Evolutionary conservation across 768 basidiomycete genomes (phyloP).

Genomic region (Leccinum aurantiacum): DNA sequence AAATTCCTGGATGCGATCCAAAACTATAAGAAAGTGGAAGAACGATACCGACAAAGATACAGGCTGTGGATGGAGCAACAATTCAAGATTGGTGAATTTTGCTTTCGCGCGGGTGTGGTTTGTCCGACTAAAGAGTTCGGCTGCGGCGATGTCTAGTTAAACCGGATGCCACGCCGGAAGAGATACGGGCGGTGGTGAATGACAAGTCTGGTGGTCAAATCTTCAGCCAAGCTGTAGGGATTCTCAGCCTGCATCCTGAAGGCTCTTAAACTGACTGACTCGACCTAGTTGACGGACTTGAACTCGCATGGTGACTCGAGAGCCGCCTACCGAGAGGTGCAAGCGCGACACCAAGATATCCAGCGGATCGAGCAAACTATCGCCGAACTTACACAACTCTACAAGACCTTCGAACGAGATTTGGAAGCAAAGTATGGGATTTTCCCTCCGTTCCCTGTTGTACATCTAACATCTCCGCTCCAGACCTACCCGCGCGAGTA

Average conservation of each 20-base stretch:
- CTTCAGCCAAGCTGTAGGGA: slow-evolving; percentile 79
- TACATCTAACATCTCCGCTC: background rate
- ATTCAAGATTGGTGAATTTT: slow-evolving; percentile 71
- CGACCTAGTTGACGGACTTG: slow-evolving; percentile 73
- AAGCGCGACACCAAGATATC: slow-evolving; percentile 94
- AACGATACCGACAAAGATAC: slow-evolving; percentile 73
- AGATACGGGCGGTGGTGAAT: slow-evolving; percentile 83
- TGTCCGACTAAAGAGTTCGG: background rate
- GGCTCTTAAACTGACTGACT: slow-evolving; percentile 1
- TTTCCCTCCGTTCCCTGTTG: background rate
- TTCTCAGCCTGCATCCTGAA: background rate
- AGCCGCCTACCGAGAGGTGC: slow-evolving; percentile 92
- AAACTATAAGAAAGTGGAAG: slow-evolving; percentile 79
- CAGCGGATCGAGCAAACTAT: slow-evolving; percentile 92
- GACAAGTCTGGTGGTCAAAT: slow-evolving; percentile 81
- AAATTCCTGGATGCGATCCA: slow-evolving; percentile 87
- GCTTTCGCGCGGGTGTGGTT: background rate
- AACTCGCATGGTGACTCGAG: slow-evolving; percentile 86
- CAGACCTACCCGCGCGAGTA: slow-evolving; percentile 72
- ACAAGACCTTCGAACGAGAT: slow-evolving; percentile 75
- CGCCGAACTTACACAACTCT: slow-evolving; percentile 91
- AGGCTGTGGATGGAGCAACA: slow-evolving; percentile 83
- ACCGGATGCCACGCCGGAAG: slow-evolving; percentile 88
- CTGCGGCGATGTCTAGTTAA: slow-evolving; percentile 55
- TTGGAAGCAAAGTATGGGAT: slow-evolving; percentile 76